These are phyloP conservation scores for Nigrograna mackinnonii DNA, from an alignment of 2,329 filamentous ascomycete species.

Conservation along the genomic window DNA sequence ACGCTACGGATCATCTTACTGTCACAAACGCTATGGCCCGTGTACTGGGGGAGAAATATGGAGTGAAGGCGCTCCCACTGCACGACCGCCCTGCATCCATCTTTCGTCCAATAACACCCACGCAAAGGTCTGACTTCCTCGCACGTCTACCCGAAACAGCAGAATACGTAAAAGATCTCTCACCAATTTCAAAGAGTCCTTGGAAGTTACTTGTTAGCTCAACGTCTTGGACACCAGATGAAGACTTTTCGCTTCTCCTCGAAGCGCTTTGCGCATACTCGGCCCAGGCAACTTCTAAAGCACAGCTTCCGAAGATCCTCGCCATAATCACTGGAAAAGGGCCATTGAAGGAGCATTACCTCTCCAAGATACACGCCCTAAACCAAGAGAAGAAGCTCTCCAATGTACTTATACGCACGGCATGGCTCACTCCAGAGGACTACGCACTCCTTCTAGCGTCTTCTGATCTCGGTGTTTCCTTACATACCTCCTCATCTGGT, in stretches of 20 bases:
- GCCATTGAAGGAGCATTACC: conserved; percentile 77
- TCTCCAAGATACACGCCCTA: conserved; percentile 66
- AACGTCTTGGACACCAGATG: conserved; percentile 96
- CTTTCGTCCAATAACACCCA: conserved; percentile 70
- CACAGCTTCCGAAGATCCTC: conserved; percentile 67
- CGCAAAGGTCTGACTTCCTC: conserved; percentile 59
- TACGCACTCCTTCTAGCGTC: conserved; percentile 84
- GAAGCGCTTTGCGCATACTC: conserved; percentile 80
- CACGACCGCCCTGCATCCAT: conserved; percentile 78
- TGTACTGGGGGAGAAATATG: conserved; percentile 70
- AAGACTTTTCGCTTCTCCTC: conserved; percentile 89
- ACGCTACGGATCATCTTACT: conserved; percentile 76
- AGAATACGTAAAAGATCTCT: conserved; percentile 61
- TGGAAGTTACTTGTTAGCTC: conserved; percentile 82
- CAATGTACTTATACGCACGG: conserved; percentile 74
- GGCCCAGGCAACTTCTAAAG: conserved; percentile 48
- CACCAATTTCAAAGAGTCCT: conserved; percentile 49
- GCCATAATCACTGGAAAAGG: conserved; percentile 96
- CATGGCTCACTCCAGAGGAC: conserved; percentile 82
- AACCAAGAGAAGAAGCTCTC: conserved; percentile 65
- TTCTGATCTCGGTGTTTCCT: conserved; percentile 85
- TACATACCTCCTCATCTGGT: conserved; percentile 92
- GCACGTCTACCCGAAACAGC: conserved; percentile 66
- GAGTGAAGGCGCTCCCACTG: conserved; percentile 63
- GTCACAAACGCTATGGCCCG: conserved; percentile 88